phyloP scores from a whole-genome alignment of 176 grass and related monocot species.

The Avena insularis region DNA sequence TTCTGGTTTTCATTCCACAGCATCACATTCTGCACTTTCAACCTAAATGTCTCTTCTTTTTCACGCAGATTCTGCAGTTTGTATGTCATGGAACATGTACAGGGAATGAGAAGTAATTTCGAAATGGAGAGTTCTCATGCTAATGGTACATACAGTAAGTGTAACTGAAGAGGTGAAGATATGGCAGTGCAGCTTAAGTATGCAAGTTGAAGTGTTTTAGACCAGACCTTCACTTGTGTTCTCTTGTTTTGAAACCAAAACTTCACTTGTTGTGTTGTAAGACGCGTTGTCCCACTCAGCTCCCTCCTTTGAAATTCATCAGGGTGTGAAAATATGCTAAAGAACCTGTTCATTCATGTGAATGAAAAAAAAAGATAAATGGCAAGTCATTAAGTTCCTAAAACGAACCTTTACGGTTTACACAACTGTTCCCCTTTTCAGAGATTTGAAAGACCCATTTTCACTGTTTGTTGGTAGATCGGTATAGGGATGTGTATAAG shows the following conservation, averaged over 20 bases:
- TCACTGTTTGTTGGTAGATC: neutral
- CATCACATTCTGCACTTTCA: slow-evolving; percentile 60
- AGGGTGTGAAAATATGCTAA: slow-evolving; percentile 47
- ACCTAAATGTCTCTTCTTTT: slow-evolving; percentile 60
- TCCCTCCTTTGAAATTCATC: slow-evolving; percentile 37
- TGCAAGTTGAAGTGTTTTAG: slow-evolving; percentile 22
- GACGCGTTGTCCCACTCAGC: slow-evolving; percentile 29
- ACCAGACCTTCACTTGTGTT: slow-evolving; percentile 50
- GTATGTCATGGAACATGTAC: slow-evolving; percentile 11
- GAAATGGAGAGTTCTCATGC: neutral
- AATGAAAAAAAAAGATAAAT: neutral
- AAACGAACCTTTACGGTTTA: neutral
- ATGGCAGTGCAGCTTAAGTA: neutral
- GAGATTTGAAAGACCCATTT: neutral
- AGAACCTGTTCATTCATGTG: slow-evolving; percentile 48
- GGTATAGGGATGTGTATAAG: neutral
- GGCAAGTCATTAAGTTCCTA: neutral
- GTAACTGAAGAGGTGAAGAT: neutral
- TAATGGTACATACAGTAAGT: neutral
- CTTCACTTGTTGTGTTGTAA: slow-evolving; percentile 38
- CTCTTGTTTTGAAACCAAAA: slow-evolving; percentile 68
- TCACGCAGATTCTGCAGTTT: slow-evolving; percentile 47
- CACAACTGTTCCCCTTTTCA: neutral
- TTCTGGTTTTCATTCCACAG: slow-evolving; percentile 51
- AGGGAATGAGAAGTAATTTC: neutral